Conservation (phyloP, 108 stramenopile genomes). For the Conticribra guillardii region DNA sequence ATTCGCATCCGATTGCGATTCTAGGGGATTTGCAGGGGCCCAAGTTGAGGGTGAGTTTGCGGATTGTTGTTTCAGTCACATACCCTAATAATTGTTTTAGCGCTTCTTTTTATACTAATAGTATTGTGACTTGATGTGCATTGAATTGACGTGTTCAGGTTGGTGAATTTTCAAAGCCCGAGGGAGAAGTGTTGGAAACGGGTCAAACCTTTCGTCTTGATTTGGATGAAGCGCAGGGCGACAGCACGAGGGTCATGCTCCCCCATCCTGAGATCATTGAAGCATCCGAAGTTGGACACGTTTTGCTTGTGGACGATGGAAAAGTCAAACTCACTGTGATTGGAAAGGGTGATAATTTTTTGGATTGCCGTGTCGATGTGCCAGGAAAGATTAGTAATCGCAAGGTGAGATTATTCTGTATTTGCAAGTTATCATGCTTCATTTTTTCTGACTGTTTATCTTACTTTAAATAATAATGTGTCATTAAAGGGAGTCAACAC, state of each 20-base stretch:
- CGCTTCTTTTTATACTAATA: too few relatives aligned
- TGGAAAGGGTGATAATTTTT: constrained; percentile 63
- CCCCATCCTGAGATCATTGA: constrained; percentile 86
- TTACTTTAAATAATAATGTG: background rate
- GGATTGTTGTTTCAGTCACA: background rate
- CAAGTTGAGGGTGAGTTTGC: constrained; percentile 47
- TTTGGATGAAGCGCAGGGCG: constrained; percentile 68
- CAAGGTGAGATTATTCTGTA: constrained; percentile 53
- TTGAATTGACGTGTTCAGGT: too few relatives aligned
- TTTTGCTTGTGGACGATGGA: constrained; percentile 83
- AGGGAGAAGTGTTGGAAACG: constrained; percentile 58
- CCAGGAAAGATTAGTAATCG: constrained; percentile 82
- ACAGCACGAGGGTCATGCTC: constrained; percentile 70
- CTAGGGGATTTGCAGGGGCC: constrained; percentile 73
- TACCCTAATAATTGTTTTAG: background rate
- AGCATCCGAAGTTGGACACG: constrained; percentile 66
- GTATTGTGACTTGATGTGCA: too few relatives aligned
- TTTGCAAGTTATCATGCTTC: constrained; percentile 1
- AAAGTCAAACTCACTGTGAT: constrained; percentile 84
- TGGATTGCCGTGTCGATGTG: constrained; percentile 79
- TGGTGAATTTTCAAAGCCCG: constrained; percentile 69
- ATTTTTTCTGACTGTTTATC: background rate
- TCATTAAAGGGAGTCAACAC: constrained; percentile 75
- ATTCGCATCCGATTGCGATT: constrained; percentile 62
- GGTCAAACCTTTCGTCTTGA: constrained; percentile 84